Conservation (phyloP, 83 land plant genomes). For the Thuja plicata region DNA sequence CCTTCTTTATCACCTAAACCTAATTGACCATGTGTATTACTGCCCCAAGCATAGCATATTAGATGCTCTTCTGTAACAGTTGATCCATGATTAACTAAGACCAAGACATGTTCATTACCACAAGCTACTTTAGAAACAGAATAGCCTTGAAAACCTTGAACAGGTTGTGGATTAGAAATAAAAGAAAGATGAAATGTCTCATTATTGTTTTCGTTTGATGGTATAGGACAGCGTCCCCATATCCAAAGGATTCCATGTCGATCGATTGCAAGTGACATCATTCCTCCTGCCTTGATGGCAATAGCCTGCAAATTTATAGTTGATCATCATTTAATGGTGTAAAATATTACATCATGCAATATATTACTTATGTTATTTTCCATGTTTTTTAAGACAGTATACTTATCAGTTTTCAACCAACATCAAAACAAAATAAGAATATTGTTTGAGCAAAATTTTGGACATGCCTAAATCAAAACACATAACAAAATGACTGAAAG, state of each 20-base stretch:
- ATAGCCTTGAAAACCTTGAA: slow-evolving; percentile 60
- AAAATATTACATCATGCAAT: neutral
- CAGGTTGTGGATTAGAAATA: slow-evolving; percentile 51
- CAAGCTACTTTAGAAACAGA: slow-evolving; percentile 75
- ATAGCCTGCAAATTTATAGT: slow-evolving; percentile 35
- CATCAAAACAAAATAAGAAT: too few relatives aligned
- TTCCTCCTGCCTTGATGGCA: slow-evolving; percentile 78
- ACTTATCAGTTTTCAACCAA: too few relatives aligned
- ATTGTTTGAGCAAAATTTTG: too few relatives aligned
- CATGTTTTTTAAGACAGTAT: too few relatives aligned
- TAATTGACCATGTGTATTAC: slow-evolving; percentile 75
- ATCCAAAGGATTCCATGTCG: slow-evolving; percentile 73
- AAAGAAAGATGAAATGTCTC: slow-evolving; percentile 39
- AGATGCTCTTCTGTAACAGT: slow-evolving; percentile 37
- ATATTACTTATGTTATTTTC: too few relatives aligned
- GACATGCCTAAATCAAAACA: too few relatives aligned
- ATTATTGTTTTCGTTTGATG: slow-evolving; percentile 18
- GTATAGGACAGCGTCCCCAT: slow-evolving; percentile 79
- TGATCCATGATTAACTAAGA: slow-evolving; percentile 54
- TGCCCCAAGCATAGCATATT: slow-evolving; percentile 80
- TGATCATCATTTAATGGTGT: neutral
- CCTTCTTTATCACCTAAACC: slow-evolving; percentile 64
- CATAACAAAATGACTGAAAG: too few relatives aligned
- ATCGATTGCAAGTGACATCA: slow-evolving; percentile 87
- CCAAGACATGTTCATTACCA: slow-evolving; percentile 85